Conservation (phyloP, 768 basidiomycete genomes). For the Wakefieldia striispora region DNA sequence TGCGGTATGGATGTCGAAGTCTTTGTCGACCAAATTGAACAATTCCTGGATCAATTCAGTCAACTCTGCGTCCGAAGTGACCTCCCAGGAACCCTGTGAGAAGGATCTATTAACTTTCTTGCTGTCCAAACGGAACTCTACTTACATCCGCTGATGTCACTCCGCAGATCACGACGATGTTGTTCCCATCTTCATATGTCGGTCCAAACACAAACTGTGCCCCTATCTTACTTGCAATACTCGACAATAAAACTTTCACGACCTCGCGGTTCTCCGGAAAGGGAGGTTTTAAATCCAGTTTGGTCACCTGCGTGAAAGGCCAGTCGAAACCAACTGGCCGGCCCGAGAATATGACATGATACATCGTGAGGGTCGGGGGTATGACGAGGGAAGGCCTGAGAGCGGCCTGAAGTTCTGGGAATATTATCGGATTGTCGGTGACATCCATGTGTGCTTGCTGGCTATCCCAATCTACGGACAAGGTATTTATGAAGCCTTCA, state of each 20-base stretch:
- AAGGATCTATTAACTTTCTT: too few species aligned
- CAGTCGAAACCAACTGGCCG: not conserved
- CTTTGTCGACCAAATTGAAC: too few species aligned
- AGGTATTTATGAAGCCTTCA: not conserved
- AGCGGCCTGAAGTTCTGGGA: not conserved
- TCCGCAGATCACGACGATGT: constrained; percentile 16
- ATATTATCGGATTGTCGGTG: constrained; percentile 1
- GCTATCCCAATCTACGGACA: constrained; percentile 27
- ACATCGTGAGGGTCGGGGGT: constrained; percentile 2
- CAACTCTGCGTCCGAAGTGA: constrained; percentile 11
- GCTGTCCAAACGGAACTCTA: not conserved
- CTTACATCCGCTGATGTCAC: constrained; percentile 25
- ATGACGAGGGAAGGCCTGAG: constrained; percentile 3
- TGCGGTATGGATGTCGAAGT: too few species aligned
- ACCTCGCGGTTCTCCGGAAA: constrained; percentile 14
- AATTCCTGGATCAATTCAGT: not conserved
- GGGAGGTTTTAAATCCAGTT: constrained; percentile 19
- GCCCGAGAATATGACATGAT: constrained; percentile 22
- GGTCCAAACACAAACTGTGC: constrained; percentile 19
- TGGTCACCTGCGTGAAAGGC: constrained; percentile 1
- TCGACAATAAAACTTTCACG: constrained; percentile 9
- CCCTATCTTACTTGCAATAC: constrained; percentile 7
- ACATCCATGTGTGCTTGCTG: constrained; percentile 6
- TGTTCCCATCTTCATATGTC: constrained; percentile 21
- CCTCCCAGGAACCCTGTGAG: constrained; percentile 16